Percentiles rank a stretch among this genome's conserved stretches.
These are phyloP conservation scores for Botryotinia globosa DNA, from an alignment of 2,329 filamentous ascomycete species.

Conservation along the genomic window DNA sequence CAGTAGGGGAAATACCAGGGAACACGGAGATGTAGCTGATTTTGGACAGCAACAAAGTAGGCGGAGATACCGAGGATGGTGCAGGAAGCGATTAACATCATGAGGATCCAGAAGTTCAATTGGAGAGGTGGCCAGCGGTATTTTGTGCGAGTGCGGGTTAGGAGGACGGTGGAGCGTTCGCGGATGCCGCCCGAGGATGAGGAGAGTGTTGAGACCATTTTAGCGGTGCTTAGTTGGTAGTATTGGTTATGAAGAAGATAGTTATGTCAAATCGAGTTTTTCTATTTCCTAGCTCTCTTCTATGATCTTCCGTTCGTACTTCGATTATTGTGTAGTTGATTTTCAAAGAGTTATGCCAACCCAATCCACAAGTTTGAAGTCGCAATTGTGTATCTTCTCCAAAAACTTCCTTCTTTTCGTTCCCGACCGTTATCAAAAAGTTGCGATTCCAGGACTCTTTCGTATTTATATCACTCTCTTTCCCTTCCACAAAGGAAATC, in stretches of 20 bases:
- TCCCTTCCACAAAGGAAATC: not conserved
- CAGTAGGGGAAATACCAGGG: constrained; percentile 70
- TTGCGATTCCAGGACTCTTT: not conserved
- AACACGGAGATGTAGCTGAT: constrained; percentile 51
- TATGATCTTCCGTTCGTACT: not conserved
- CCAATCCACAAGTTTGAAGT: not conserved
- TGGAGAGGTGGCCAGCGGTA: constrained; percentile 69
- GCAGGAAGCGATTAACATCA: constrained; percentile 59
- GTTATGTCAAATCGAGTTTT: not conserved
- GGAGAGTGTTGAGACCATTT: constrained; percentile 33
- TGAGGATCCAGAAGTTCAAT: constrained; percentile 64
- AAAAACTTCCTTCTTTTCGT: not conserved
- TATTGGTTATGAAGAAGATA: not conserved
- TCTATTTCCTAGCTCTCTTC: not conserved
- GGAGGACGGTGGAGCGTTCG: constrained; percentile 19
- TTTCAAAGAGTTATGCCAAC: not conserved
- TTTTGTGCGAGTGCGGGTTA: constrained; percentile 32
- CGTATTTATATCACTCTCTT: not conserved
- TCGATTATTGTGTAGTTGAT: not conserved
- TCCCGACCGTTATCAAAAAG: not conserved
- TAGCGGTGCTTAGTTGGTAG: constrained; percentile 5
- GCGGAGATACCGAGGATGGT: constrained; percentile 61
- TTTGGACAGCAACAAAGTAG: constrained; percentile 58
- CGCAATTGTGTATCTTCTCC: not conserved
- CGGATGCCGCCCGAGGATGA: constrained; percentile 33